Evolutionary conservation across 2,329 filamentous ascomycete species (phyloP).

Genomic region (Ophidiomyces ophidiicola): DNA sequence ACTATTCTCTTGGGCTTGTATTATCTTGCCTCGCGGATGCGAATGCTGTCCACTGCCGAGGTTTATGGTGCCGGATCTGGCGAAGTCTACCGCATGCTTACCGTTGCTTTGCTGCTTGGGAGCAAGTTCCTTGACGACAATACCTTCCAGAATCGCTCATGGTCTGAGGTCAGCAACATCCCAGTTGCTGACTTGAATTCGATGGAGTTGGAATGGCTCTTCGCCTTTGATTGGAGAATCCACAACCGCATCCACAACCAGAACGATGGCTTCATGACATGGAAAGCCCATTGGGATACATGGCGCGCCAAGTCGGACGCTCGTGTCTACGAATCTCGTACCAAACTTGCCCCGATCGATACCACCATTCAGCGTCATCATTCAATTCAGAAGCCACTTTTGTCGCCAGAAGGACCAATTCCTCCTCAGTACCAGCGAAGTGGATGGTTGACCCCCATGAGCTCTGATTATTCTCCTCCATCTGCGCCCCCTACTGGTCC

Average conservation of each 20-base stretch:
- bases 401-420: constrained; percentile 37
- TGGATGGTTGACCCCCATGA: constrained; percentile 37
- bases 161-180: constrained; percentile 90
- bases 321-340: constrained; percentile 34
- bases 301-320: constrained; percentile 44
- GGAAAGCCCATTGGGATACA: constrained; percentile 54
- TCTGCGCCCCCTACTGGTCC: constrained; percentile 39
- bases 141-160: constrained; percentile 93
- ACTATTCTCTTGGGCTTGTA: constrained; percentile 85
- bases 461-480: constrained; percentile 41
- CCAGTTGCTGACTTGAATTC: constrained; percentile 70
- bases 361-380: constrained; percentile 48
- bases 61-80: constrained; percentile 49
- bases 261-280: constrained; percentile 54
- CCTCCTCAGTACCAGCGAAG: constrained; percentile 40
- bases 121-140: constrained; percentile 97
- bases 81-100: constrained; percentile 77
- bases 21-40: constrained; percentile 74
- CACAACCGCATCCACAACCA: constrained; percentile 73
- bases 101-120: constrained; percentile 69
- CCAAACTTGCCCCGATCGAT: constrained; percentile 50
- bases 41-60: constrained; percentile 50
- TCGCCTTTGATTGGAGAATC: constrained; percentile 68
- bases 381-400: constrained; percentile 36
- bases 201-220: constrained; percentile 79